Base-by-base conservation (phyloP, 345 rosid species). In the Lepidium africanum region DNA sequence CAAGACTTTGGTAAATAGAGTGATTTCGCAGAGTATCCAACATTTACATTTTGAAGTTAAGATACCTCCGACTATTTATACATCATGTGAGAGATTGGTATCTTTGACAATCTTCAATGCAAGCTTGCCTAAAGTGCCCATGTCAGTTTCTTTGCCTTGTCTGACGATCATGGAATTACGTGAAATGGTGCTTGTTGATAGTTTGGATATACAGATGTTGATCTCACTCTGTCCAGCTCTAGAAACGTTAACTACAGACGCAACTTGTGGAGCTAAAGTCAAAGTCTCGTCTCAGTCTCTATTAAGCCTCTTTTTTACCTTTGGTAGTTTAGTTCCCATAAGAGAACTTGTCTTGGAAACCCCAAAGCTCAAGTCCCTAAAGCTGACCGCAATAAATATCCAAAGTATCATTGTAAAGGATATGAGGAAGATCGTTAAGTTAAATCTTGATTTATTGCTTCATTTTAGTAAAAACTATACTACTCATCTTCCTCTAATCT, bases 21-120 rank as follows among this genome's bases (percentile, higher is more conserved):
- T 42, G 49, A 7, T 54, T 32, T 19, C 45, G 45, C 56, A 43
- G 15, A 45, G n/a, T 13, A 37, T 35, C 9, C 38, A 46, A 21
- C 37, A 55, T 17, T 7, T 67, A 32, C 54, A 67, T 33, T 3
- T 67, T 53, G 30, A 7, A 33, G 23, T 21, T 21, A 21, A 11
- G 17, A 60, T 71, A 33, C 62, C 75, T 71, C 61, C 67, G 32
- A 51, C 62, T 30, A 51, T 62, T 33, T 71, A 52, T 23, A 52
- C 75, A 58, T 69, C 65, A 23, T 62, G 69, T 42, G 69, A 53
- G 62, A 70, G 37, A 23, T 52, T 70, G 62, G 69, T 62, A 10
- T 59, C 60, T 10, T 52, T 61, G 59, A 48, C 48, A 48, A 50
- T 38, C 17, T 10, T 1, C 6, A 3, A 43, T 3, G 50, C 12